Percentiles rank a stretch among this genome's conserved stretches.
phyloP scores from a whole-genome alignment of 2,329 filamentous ascomycete species.

The Calonectria montana region DNA sequence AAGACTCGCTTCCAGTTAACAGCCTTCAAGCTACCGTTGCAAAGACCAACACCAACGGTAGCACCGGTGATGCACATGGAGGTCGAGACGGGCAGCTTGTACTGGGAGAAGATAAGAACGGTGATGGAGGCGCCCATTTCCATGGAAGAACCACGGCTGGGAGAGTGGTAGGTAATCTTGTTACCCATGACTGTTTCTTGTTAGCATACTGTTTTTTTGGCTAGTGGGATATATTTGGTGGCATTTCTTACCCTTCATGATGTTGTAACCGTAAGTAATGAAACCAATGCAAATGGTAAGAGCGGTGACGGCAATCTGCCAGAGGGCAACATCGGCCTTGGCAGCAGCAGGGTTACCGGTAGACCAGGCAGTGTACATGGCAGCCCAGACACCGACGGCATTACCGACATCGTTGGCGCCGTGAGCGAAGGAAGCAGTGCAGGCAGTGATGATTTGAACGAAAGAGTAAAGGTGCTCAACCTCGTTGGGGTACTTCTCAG shows the following conservation, averaged over 20 bases:
- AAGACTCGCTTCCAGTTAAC: slow-evolving; percentile 82
- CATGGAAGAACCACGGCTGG: slow-evolving; percentile 73
- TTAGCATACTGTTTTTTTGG: neutral
- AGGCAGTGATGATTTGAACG: slow-evolving; percentile 74
- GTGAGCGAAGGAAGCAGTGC: slow-evolving; percentile 80
- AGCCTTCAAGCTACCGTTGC: slow-evolving; percentile 77
- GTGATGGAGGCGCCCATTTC: slow-evolving; percentile 84
- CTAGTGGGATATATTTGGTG: no score
- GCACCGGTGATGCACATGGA: slow-evolving; percentile 85
- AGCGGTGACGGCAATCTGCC: slow-evolving; percentile 80
- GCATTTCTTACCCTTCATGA: slow-evolving; percentile 76
- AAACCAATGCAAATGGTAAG: slow-evolving; percentile 74
- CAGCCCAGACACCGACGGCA: slow-evolving; percentile 76
- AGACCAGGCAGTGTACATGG: slow-evolving; percentile 75
- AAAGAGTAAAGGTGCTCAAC: slow-evolving; percentile 78
- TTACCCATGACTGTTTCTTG: slow-evolving; percentile 76
- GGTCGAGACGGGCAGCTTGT: slow-evolving; percentile 79
- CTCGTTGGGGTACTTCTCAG: slow-evolving; percentile 76
- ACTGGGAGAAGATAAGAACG: slow-evolving; percentile 80
- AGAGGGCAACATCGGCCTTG: slow-evolving; percentile 76
- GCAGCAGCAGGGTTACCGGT: slow-evolving; percentile 70
- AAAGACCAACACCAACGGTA: slow-evolving; percentile 81
- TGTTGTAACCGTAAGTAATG: slow-evolving; percentile 83
- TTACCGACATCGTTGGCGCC: slow-evolving; percentile 83
- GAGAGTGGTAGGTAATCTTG: slow-evolving; percentile 79